A percentile compares a stretch with the other conserved stretches of the same genome.
Conservation (phyloP, 805 yeast genomes). For the Millerozyma miso region DNA sequence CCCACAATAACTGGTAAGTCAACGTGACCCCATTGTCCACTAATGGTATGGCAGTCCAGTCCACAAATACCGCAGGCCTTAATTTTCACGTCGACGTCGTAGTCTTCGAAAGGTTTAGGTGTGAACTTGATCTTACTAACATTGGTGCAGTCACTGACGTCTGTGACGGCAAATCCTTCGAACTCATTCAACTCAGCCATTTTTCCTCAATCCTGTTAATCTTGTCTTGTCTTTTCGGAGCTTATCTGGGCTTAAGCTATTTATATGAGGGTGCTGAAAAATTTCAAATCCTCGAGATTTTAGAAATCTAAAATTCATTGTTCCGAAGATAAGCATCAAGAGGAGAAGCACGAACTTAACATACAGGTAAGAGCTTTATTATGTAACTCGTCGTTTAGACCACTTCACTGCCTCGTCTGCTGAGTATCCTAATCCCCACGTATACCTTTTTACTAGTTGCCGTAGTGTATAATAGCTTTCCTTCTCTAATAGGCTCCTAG, state of each 20-base stretch:
- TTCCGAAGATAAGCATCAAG: too few relatives aligned
- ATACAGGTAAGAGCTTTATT: too few relatives aligned
- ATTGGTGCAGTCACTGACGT: conserved; percentile 26
- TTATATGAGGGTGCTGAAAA: not conserved
- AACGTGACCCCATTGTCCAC: conserved; percentile 15
- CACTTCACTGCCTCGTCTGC: too few relatives aligned
- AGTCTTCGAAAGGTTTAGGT: conserved; percentile 34
- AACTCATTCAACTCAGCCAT: conserved; percentile 11
- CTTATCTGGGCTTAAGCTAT: not conserved
- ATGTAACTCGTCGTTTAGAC: too few relatives aligned
- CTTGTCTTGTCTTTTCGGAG: not conserved
- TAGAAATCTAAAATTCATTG: too few relatives aligned
- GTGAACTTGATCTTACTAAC: conserved; percentile 21
- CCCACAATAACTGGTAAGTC: conserved; percentile 15
- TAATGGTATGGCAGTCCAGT: conserved; percentile 14
- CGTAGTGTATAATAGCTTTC: too few relatives aligned
- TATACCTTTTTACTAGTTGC: too few relatives aligned
- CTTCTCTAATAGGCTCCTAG: too few relatives aligned
- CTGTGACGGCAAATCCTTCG: conserved; percentile 35
- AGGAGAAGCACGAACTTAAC: too few relatives aligned
- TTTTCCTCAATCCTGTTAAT: not conserved
- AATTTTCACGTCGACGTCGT: conserved; percentile 7
- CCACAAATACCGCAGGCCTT: conserved; percentile 15
- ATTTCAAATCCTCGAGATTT: not conserved
- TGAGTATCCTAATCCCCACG: too few relatives aligned